phyloP scores from a whole-genome alignment of 2,329 filamentous ascomycete genomes.

The Microsporum ferrugineum region DNA sequence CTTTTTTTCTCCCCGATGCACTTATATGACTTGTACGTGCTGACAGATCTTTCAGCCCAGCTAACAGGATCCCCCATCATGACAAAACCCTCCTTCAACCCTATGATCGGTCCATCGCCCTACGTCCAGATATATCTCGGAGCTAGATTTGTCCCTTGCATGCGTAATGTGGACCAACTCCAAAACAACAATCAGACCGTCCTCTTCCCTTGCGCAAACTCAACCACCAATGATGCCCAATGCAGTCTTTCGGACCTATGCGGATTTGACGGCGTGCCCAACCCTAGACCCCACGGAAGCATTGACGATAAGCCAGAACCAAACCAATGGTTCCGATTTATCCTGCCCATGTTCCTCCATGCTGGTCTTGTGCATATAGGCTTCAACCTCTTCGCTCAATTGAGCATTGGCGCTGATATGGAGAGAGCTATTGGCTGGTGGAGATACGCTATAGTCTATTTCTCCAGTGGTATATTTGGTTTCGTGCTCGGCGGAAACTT shows the following conservation, averaged over 20 bases:
- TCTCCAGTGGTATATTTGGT: slow-evolving; percentile 85
- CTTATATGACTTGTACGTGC: slow-evolving; percentile 6
- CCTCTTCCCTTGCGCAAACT: slow-evolving; percentile 69
- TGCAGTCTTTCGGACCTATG: slow-evolving; percentile 74
- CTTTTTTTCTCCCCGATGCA: slow-evolving; percentile 8
- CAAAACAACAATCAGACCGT: slow-evolving; percentile 27
- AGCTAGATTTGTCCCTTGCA: slow-evolving; percentile 81
- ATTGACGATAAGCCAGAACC: slow-evolving; percentile 53
- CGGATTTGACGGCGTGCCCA: slow-evolving; percentile 65
- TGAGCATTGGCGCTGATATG: slow-evolving; percentile 85
- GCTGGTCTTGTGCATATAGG: slow-evolving; percentile 88
- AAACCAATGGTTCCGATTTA: slow-evolving; percentile 96
- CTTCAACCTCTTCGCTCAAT: slow-evolving; percentile 86
- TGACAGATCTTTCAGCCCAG: slow-evolving; percentile 41
- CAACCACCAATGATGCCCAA: slow-evolving; percentile 47
- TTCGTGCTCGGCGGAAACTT: slow-evolving; percentile 94
- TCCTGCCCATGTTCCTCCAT: slow-evolving; percentile 89
- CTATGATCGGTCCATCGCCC: slow-evolving; percentile 89
- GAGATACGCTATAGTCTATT: slow-evolving; percentile 80
- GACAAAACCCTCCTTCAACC: slow-evolving; percentile 79
- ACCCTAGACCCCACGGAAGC: slow-evolving; percentile 44
- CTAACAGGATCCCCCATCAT: slow-evolving; percentile 59
- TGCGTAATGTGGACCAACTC: slow-evolving; percentile 56
- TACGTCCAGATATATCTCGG: slow-evolving; percentile 96
- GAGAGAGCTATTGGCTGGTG: slow-evolving; percentile 79